Conservation (phyloP, 139 green algal genomes). For the Chlorella sp. region DNA sequence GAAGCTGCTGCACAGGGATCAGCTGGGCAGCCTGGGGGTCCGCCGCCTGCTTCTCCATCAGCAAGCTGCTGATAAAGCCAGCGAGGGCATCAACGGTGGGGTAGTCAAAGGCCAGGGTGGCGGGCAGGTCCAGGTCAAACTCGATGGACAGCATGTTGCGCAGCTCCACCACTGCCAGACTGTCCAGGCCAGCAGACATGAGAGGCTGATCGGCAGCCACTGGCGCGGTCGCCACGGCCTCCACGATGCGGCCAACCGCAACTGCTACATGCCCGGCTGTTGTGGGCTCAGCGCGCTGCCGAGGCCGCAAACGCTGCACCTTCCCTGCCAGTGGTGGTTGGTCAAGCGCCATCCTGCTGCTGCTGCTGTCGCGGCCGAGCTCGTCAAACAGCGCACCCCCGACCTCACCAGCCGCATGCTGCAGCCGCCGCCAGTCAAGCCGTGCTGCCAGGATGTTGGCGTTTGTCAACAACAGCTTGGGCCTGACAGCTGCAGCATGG, state of each 20-base stretch:
- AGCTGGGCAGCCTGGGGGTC: too few species aligned
- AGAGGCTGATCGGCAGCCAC: slow-evolving; percentile 30
- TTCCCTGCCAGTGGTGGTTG: too few species aligned
- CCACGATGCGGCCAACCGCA: not conserved
- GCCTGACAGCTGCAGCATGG: not conserved
- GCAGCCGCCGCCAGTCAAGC: slow-evolving; percentile 20
- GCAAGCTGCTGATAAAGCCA: not conserved
- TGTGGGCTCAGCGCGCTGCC: too few species aligned
- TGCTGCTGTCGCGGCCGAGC: too few species aligned
- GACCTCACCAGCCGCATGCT: too few species aligned
- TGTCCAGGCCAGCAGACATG: slow-evolving; percentile 60
- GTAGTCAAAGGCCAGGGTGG: slow-evolving; percentile 71
- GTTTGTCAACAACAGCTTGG: too few species aligned
- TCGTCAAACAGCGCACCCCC: too few species aligned
- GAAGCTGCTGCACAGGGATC: too few species aligned
- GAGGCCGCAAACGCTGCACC: too few species aligned
- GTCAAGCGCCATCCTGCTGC: too few species aligned
- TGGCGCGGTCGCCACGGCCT: not conserved
- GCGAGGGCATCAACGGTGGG: slow-evolving; percentile 37
- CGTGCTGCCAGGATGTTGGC: not conserved
- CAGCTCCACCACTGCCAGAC: slow-evolving; percentile 79
- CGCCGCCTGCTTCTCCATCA: too few species aligned
- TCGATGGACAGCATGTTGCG: slow-evolving; percentile 60
- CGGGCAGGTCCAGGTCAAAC: slow-evolving; percentile 42
- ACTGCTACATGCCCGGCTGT: too few species aligned